These are phyloP conservation scores for Diaporthe humulicola DNA, from an alignment of 2,329 filamentous ascomycete species.

Conservation along the genomic window DNA sequence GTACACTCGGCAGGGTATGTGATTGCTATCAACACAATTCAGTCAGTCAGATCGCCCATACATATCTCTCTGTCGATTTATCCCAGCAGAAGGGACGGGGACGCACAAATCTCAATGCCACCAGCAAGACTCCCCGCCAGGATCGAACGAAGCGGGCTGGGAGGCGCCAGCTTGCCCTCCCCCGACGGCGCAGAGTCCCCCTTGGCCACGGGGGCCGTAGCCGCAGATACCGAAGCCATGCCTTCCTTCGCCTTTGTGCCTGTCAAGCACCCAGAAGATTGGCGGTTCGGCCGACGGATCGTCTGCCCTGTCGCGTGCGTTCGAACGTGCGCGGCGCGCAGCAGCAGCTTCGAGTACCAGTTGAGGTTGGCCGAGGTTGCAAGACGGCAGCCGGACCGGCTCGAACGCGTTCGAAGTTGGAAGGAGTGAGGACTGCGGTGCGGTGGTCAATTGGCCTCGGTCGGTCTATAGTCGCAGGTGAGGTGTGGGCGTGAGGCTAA, in stretches of 20 bases:
- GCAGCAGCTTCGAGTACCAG: no score
- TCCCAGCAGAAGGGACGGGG: not conserved
- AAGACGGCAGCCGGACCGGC: no score
- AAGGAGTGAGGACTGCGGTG: no score
- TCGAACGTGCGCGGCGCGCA: no score
- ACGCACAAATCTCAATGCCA: conserved; percentile 89
- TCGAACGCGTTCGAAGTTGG: no score
- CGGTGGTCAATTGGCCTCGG: no score
- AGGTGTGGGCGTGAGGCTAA: no score
- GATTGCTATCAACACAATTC: conserved; percentile 67
- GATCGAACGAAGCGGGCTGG: conserved; percentile 88
- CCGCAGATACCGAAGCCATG: conserved; percentile 20
- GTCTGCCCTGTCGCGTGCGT: no score
- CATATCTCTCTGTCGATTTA: not conserved
- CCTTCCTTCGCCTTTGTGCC: no score
- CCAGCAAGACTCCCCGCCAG: conserved; percentile 94
- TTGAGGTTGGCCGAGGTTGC: no score
- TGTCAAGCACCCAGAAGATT: not conserved
- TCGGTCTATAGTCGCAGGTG: no score
- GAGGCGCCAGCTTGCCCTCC: conserved; percentile 55
- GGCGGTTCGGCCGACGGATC: no score
- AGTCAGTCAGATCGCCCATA: conserved; percentile 35
- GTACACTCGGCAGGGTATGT: conserved; percentile 95
- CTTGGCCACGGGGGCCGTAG: conserved; percentile 34
- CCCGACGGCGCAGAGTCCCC: conserved; percentile 41